Evolutionary conservation across 768 basidiomycete genomes (phyloP).

Genomic region (Rhodotorula graminis): DNA sequence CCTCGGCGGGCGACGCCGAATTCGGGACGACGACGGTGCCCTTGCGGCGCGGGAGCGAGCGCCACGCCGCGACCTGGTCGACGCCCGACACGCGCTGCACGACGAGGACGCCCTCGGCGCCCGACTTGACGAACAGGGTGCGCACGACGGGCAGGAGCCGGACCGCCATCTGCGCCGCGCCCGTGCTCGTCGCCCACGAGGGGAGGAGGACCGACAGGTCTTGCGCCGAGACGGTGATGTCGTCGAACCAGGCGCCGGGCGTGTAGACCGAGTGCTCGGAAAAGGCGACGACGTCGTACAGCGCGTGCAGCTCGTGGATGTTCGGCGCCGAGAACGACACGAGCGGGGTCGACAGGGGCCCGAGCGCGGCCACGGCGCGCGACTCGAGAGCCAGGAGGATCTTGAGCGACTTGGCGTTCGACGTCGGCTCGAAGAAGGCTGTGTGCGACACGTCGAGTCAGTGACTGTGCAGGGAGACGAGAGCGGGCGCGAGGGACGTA

Average conservation of each 20-base stretch:
- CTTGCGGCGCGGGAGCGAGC: constrained; percentile 35
- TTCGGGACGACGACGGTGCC: constrained; percentile 56
- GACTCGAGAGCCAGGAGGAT: constrained; percentile 60
- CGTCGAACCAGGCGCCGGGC: constrained; percentile 58
- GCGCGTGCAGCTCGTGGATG: constrained; percentile 63
- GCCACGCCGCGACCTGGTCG: constrained; percentile 23
- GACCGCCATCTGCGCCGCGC: constrained; percentile 73
- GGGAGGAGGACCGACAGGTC: constrained; percentile 57
- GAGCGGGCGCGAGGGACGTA: neutral
- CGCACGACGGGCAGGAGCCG: constrained; percentile 67
- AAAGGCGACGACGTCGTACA: constrained; percentile 48
- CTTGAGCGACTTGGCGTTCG: constrained; percentile 67
- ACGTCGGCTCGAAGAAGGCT: constrained; percentile 94
- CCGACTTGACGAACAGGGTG: constrained; percentile 79
- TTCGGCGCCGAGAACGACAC: constrained; percentile 80
- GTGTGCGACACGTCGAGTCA: constrained; percentile 11
- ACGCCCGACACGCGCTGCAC: constrained; percentile 22
- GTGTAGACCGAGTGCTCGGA: constrained; percentile 63
- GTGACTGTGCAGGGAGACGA: neutral
- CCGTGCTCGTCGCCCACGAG: constrained; percentile 56
- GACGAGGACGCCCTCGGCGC: constrained; percentile 51
- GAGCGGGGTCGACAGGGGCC: constrained; percentile 41
- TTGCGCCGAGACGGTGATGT: constrained; percentile 46
- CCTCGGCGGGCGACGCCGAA: constrained; percentile 52
- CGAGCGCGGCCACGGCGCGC: constrained; percentile 5